Conservation (phyloP, 768 basidiomycete species). For the Pleurotus cornucopiae region DNA sequence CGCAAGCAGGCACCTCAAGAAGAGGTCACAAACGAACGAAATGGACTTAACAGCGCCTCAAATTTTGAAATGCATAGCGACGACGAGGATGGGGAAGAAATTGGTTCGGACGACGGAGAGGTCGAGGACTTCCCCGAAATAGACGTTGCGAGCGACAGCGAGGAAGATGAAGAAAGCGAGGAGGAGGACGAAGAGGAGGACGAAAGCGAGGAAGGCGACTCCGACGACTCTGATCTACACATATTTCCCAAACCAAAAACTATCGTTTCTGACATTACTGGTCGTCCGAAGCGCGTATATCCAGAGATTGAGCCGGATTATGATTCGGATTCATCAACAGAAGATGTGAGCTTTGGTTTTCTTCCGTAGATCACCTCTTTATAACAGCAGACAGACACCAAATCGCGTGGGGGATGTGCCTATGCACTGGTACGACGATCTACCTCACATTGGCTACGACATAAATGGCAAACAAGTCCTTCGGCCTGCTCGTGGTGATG, state of each 20-base stretch:
- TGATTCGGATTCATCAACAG: slow-evolving; percentile 88
- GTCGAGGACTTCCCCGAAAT: slow-evolving; percentile 76
- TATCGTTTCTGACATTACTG: slow-evolving; percentile 76
- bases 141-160: slow-evolving; percentile 48
- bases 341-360: slow-evolving; percentile 60
- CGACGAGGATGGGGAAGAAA: slow-evolving; percentile 52
- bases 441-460: slow-evolving; percentile 98
- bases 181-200: slow-evolving; percentile 33
- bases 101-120: slow-evolving; percentile 50
- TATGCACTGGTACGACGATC: slow-evolving; percentile 98
- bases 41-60: slow-evolving; percentile 34
- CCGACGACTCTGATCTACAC: slow-evolving; percentile 44
- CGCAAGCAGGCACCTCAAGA: slow-evolving; percentile 51
- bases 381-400: slow-evolving; percentile 53
- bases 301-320: slow-evolving; percentile 90
- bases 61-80: slow-evolving; percentile 72
- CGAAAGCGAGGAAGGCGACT: slow-evolving; percentile 27
- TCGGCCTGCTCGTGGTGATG: slow-evolving; percentile 92
- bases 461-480: slow-evolving; percentile 92
- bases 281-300: slow-evolving; percentile 78
- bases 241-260: slow-evolving; percentile 64
- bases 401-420: slow-evolving; percentile 95
- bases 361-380: slow-evolving; percentile 9
- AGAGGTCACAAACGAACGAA: slow-evolving; percentile 18
- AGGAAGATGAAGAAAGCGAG: slow-evolving; percentile 40